Evolutionary conservation across 768 basidiomycete species (phyloP), one percentile per base, ranked within the genome.

Genomic region (Phaeotremella skinneri): DNA sequence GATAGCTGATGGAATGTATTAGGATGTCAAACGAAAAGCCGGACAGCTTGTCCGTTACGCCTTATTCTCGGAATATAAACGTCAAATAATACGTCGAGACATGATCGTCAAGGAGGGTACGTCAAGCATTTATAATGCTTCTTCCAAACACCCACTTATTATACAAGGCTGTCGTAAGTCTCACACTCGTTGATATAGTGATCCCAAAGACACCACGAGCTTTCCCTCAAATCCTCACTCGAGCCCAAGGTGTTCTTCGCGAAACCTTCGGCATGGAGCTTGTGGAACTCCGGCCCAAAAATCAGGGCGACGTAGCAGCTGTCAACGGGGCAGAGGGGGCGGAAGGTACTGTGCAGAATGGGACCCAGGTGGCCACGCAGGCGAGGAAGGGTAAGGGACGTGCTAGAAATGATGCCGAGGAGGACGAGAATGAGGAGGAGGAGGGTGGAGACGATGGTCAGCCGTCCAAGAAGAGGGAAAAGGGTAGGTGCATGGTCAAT

Each of bases 51-150:
- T 88, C 9, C 83, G 91, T 17, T 81, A 90, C 23, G 89, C 90
- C 2, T 79, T 97, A 41, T 93, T 91, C 75, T 81, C 80, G 3
- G 91, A 94, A 72, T 84, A 87, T 55, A 84, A 81, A 70, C 82
- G 89, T 51, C 75, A 79, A 11, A 81, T 85, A 1, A 76, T 96
- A 49, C 82, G 83, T 34, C 81, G 90, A 39, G 88, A 91, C n/a
- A 91, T 94, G 39, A 88, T 93, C 50, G 84, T 82, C 37, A 92
- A 91, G 78, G 89, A 89, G 81, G 85, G 92, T 86, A 59, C 59
- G 61, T 56, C 23, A 27, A 17, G n/a, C 23, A 16, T 31, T 20
- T 4, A 50, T n/a, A 21, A 13, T 21, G 29, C 20, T 26, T 29
- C 57, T 45, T 17, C 32, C 7, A n/a, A 47, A n/a, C 3, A 53